These are phyloP conservation scores for Komagataella kurtzmanii DNA, from an alignment of 805 yeast species.

Conservation along the genomic window DNA sequence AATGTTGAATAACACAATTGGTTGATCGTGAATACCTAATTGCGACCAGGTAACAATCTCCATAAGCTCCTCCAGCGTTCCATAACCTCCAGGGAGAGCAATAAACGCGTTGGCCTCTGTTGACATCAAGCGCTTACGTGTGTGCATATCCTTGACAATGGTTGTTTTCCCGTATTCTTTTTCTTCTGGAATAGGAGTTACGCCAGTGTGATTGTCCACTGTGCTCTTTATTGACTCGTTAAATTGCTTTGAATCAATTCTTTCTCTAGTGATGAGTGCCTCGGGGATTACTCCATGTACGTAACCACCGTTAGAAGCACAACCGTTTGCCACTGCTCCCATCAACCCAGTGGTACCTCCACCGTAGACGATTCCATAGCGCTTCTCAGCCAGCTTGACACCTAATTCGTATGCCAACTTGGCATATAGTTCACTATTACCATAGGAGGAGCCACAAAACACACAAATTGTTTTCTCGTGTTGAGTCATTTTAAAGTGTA, in stretches of 20 bases:
- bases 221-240: slow-evolving; percentile 35
- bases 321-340: slow-evolving; percentile 63
- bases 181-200: slow-evolving; percentile 49
- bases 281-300: slow-evolving; percentile 85
- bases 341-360: slow-evolving; percentile 82
- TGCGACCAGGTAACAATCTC: slow-evolving; percentile 89
- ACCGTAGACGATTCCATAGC: slow-evolving; percentile 76
- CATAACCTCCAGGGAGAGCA: slow-evolving; percentile 88
- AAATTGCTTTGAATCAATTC: slow-evolving; percentile 26
- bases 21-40: slow-evolving; percentile 73
- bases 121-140: slow-evolving; percentile 79
- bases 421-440: slow-evolving; percentile 36
- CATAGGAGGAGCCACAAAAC: slow-evolving; percentile 77
- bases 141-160: slow-evolving; percentile 80
- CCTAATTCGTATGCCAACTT: slow-evolving; percentile 51
- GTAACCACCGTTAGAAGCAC: slow-evolving; percentile 43
- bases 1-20: slow-evolving; percentile 65
- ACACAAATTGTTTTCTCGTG: slow-evolving; percentile 51
- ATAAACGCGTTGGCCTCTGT: slow-evolving; percentile 76
- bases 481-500: not conserved
- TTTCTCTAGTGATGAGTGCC: slow-evolving; percentile 64
- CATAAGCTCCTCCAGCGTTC: slow-evolving; percentile 80
- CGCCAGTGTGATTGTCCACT: slow-evolving; percentile 52
- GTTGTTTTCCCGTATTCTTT: slow-evolving; percentile 63
- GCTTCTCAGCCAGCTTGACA: slow-evolving; percentile 33